These are phyloP conservation scores for Proliferodiscus dingleyae DNA, from an alignment of 2,329 filamentous ascomycete species.

Conservation along the genomic window DNA sequence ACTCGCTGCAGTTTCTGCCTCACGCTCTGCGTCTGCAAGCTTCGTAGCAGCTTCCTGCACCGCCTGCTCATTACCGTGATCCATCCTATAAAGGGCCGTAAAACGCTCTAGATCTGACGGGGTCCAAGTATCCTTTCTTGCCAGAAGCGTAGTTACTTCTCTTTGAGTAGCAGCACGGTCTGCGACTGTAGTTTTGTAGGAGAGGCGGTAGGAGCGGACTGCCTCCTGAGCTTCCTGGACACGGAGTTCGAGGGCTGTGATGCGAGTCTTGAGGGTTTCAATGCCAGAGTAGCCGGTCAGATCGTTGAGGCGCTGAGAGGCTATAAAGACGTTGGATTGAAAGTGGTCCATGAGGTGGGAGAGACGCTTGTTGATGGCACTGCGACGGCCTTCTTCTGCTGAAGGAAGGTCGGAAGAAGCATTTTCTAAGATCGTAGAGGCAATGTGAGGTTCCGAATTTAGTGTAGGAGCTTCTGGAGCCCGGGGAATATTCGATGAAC, in stretches of 20 bases:
- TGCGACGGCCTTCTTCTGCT: slow-evolving; percentile 40
- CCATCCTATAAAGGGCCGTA: slow-evolving; percentile 83
- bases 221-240: slow-evolving; percentile 55
- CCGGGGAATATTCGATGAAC: too few species aligned
- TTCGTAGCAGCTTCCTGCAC: slow-evolving; percentile 68
- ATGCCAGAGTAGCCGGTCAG: slow-evolving; percentile 93
- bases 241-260: slow-evolving; percentile 59
- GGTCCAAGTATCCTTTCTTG: slow-evolving; percentile 90
- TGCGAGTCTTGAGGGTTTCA: slow-evolving; percentile 75
- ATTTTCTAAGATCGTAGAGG: not conserved
- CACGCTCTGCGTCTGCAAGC: slow-evolving; percentile 70
- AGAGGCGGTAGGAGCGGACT: slow-evolving; percentile 66
- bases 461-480: too few species aligned
- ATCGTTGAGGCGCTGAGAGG: slow-evolving; percentile 85
- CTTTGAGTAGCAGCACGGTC: slow-evolving; percentile 85
- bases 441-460: not conserved
- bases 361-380: slow-evolving; percentile 45
- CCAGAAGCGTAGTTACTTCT: slow-evolving; percentile 89
- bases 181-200: slow-evolving; percentile 78
- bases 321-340: slow-evolving; percentile 77
- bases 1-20: slow-evolving; percentile 71
- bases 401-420: slow-evolving; percentile 39
- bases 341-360: slow-evolving; percentile 80
- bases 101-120: slow-evolving; percentile 87
- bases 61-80: slow-evolving; percentile 87